Base-by-base conservation (phyloP, 1,284 basidiomycete genomes). In the Phenoliferia sp. region DNA sequence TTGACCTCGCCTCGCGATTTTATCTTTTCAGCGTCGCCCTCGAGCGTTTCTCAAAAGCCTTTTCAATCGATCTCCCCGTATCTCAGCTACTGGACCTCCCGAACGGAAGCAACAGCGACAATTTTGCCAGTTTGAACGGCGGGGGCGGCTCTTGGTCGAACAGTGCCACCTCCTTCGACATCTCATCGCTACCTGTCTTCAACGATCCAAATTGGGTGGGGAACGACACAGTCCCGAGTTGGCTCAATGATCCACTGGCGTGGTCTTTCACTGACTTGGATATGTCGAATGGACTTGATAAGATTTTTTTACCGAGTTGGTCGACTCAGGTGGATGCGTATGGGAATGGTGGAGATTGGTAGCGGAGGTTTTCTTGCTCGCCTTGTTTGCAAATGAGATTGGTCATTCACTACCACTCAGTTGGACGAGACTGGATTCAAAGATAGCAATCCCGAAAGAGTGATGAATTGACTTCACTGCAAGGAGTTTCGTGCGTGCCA, bases 161-260 rank as follows among this genome's bases (percentile, higher is more conserved):
- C 31, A 34, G 19, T 4, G 32, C 22, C 19, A 26, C 52, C 4
- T 32, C 35, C n/a, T 62, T 62, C 15, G 39, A 62, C 32, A n/a
- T 63, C 31, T 35, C 35, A 15, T 15, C 61, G 29, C 55, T 66
- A 6, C 55, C 59, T 29, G 34, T 35, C 6, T 36, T 57, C 17
- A 55, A 32, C 28, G 60, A 66, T 32, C 63, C 50, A 16, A 59
- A 59, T 28, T 63, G 60, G 60, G 55, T 66, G 19, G 65, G 65
- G 9, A 50, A 29, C 52, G 61, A 63, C 28, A 17, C 55, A 26
- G 35, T 66, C 19, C 65, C 65, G 6, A 61, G 59, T 3, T 66
- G 60, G 60, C 31, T 65, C 32, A 33, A 31, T 26, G 34, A 36
- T 32, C 10, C 19, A 34, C 29, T 39, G 22, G 29, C 50, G 2